A percentile compares a stretch with the other conserved stretches of the same genome.
These are phyloP conservation scores for Alternaria sp. DNA, from an alignment of 2,329 filamentous ascomycete species.

Conservation along the genomic window DNA sequence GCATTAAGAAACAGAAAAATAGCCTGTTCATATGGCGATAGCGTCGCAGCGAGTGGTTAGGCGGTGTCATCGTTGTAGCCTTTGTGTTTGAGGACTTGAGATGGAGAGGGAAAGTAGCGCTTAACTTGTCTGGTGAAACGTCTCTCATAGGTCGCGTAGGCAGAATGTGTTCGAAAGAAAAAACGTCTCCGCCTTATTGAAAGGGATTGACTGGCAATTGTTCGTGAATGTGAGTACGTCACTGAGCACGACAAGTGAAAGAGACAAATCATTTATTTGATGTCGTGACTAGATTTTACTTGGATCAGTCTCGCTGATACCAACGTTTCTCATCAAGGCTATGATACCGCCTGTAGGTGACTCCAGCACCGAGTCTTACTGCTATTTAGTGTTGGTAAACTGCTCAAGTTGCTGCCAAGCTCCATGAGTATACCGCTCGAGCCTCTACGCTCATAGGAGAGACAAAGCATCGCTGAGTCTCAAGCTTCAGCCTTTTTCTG, in stretches of 20 bases:
- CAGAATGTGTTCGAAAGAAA: neutral
- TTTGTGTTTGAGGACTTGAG: neutral
- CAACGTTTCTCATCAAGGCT: neutral
- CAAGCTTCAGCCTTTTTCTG: neutral
- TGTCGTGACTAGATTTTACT: constrained; percentile 13
- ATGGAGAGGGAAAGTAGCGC: neutral
- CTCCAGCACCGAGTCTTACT: neutral
- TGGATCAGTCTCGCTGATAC: constrained; percentile 31
- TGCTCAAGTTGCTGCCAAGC: neutral
- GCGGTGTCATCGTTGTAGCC: neutral
- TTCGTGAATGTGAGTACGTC: neutral
- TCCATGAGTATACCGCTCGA: neutral
- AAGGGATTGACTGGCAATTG: neutral
- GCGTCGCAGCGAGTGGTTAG: neutral
- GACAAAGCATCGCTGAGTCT: neutral
- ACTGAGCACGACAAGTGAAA: neutral
- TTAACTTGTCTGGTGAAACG: neutral
- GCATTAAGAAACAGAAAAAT: neutral
- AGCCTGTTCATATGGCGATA: neutral
- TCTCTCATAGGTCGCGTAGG: neutral
- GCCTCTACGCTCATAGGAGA: neutral
- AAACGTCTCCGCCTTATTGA: neutral
- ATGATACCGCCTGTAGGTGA: neutral
- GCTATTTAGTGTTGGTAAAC: neutral
- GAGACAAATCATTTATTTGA: constrained; percentile 5